Conservation (phyloP, 352 stramenopile genomes). For the Sclerospora graminicola region DNA sequence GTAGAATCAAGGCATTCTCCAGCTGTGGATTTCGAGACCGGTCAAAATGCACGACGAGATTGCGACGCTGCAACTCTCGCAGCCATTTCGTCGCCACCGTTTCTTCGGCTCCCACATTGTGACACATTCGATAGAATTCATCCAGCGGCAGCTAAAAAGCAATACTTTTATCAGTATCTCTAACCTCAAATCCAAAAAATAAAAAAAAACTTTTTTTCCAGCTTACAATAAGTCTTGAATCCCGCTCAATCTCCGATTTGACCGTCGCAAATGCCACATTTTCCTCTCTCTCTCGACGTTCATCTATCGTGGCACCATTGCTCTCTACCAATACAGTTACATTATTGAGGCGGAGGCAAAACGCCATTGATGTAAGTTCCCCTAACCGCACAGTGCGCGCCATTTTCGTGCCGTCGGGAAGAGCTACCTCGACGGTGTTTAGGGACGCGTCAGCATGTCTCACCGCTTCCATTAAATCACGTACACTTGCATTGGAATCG, state of each 20-base stretch:
- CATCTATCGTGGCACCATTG: conserved; percentile 21
- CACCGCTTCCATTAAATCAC: conserved; percentile 46
- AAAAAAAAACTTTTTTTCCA: not conserved
- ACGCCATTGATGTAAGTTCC: conserved; percentile 53
- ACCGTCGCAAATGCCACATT: conserved; percentile 55
- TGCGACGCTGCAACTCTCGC: conserved; percentile 59
- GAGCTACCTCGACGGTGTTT: conserved; percentile 58
- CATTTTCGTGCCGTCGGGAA: conserved; percentile 52
- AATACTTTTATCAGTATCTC: conserved; percentile 1
- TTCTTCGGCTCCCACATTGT: conserved; percentile 56
- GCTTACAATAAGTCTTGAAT: conserved; percentile 39
- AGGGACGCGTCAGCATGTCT: conserved; percentile 37
- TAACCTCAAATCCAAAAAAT: not conserved
- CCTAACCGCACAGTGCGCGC: conserved; percentile 49
- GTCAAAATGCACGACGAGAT: conserved; percentile 69
- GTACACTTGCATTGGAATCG: conserved; percentile 29
- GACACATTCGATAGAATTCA: conserved; percentile 68
- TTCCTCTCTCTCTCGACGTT: conserved; percentile 22
- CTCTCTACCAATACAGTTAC: conserved; percentile 50
- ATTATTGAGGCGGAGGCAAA: conserved; percentile 64
- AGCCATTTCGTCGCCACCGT: conserved; percentile 69
- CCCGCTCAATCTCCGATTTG: conserved; percentile 49
- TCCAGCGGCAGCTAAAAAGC: conserved; percentile 39
- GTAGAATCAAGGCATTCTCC: conserved; percentile 54
- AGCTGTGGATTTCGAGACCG: conserved; percentile 53